A percentile compares a stretch with the other conserved stretches of the same genome.
Evolutionary conservation across 202 grass and related monocot genomes (phyloP).

Genomic region (Elaeis oleifera): DNA sequence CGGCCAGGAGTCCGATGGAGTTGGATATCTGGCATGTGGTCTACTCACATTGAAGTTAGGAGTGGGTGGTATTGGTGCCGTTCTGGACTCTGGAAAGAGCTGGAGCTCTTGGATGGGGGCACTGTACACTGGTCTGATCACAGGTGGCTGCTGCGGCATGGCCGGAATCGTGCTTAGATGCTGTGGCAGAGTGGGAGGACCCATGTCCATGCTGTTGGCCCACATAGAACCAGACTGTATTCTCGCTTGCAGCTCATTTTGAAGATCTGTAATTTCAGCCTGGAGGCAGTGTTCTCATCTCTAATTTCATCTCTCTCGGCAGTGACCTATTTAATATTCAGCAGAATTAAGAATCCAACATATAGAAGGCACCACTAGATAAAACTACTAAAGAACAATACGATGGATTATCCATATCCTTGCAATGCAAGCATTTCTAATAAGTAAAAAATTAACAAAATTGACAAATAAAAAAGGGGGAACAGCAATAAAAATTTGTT

Average conservation of each 20-base stretch:
- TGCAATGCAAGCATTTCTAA: too few relatives aligned
- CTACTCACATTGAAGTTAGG: slow-evolving; percentile 9
- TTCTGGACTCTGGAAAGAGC: slow-evolving; percentile 41
- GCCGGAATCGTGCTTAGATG: background rate
- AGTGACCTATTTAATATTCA: slow-evolving; percentile 29
- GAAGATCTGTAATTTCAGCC: slow-evolving; percentile 40
- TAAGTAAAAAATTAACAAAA: too few relatives aligned
- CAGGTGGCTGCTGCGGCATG: slow-evolving; percentile 20
- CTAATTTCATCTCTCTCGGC: slow-evolving; percentile 54
- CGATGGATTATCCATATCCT: too few relatives aligned
- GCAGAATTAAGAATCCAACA: background rate
- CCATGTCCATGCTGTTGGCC: slow-evolving; percentile 6
- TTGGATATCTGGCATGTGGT: slow-evolving; percentile 21
- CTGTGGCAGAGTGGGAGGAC: background rate
- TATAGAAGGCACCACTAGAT: background rate
- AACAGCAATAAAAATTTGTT: too few relatives aligned
- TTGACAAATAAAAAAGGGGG: too few relatives aligned
- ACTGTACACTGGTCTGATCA: slow-evolving; percentile 9
- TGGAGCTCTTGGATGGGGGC: slow-evolving; percentile 44
- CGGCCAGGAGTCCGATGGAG: slow-evolving; percentile 31
- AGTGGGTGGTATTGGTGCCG: background rate
- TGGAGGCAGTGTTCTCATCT: slow-evolving; percentile 52
- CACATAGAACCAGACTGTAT: slow-evolving; percentile 15
- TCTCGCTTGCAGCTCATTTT: slow-evolving; percentile 37
- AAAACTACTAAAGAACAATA: background rate